Evolutionary conservation across 179 eudicot species (phyloP).

Genomic region (Gypsophila paniculata): DNA sequence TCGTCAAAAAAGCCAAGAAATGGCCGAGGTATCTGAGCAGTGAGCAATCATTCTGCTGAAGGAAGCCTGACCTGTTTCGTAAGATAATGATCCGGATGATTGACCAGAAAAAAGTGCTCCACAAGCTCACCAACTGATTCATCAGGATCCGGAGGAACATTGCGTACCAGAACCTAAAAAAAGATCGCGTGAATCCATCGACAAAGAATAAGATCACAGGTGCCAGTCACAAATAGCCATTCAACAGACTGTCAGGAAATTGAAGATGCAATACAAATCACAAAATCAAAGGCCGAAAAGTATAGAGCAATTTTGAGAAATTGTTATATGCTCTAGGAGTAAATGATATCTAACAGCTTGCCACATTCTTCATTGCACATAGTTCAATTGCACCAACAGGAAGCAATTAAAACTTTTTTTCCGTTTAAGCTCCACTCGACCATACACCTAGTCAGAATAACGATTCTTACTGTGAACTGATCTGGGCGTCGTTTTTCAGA

Average conservation of each 20-base stretch:
- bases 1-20: not conserved
- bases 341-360: too few species aligned
- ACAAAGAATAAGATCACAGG: constrained; percentile 13
- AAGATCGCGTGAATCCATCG: constrained; percentile 11
- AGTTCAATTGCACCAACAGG: too few species aligned
- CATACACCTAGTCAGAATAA: not conserved
- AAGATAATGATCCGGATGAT: constrained; percentile 89
- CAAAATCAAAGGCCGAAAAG: not conserved
- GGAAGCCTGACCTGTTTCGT: constrained; percentile 62
- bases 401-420: too few species aligned
- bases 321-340: too few species aligned
- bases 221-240: not conserved
- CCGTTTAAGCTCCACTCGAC: too few species aligned
- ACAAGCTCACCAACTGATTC: constrained; percentile 81
- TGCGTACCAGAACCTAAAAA: constrained; percentile 73
- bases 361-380: too few species aligned
- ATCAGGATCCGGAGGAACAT: constrained; percentile 80
- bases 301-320: too few species aligned
- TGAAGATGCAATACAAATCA: not conserved
- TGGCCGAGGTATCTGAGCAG: not conserved
- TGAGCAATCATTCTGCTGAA: not conserved
- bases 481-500: constrained; percentile 69
- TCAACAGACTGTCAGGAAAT: not conserved
- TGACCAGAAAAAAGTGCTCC: constrained; percentile 95
- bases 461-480: constrained; percentile 71